These are phyloP conservation scores for Gymnopilus dilepis DNA, from an alignment of 768 basidiomycete genomes.

Conservation along the genomic window DNA sequence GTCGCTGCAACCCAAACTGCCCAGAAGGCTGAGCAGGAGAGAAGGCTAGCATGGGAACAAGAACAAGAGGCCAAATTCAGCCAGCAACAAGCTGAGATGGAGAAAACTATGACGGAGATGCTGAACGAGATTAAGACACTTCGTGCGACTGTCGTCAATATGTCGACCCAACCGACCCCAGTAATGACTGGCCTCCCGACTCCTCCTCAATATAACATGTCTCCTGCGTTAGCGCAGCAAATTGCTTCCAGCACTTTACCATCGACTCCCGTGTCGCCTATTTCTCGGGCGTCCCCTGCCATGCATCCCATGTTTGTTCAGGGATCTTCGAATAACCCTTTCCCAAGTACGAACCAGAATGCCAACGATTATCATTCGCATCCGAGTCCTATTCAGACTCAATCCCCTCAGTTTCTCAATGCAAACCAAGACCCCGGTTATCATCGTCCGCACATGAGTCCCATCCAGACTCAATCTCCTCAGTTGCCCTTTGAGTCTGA, in stretches of 20 bases:
- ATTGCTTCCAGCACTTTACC: constrained; percentile 27
- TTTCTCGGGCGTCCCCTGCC: constrained; percentile 36
- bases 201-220: constrained; percentile 34
- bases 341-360: constrained; percentile 10
- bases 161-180: constrained; percentile 18
- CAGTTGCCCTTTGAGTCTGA: constrained; percentile 6
- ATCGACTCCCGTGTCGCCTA: constrained; percentile 45
- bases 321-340: constrained; percentile 40
- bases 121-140: constrained; percentile 28
- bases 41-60: constrained; percentile 70
- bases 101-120: constrained; percentile 50
- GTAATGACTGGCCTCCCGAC: constrained; percentile 30
- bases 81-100: constrained; percentile 63
- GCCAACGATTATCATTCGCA: background rate
- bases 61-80: constrained; percentile 63
- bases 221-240: constrained; percentile 37
- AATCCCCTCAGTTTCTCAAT: background rate
- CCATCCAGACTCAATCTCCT: background rate
- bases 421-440: too few relatives aligned
- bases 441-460: background rate
- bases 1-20: constrained; percentile 61
- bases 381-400: background rate
- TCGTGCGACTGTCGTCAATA: constrained; percentile 34
- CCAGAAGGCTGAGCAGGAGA: constrained; percentile 62
- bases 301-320: constrained; percentile 40